Evolutionary conservation across 169 alveolate genomes (phyloP).

Genomic region (Cystoisospora suis): DNA sequence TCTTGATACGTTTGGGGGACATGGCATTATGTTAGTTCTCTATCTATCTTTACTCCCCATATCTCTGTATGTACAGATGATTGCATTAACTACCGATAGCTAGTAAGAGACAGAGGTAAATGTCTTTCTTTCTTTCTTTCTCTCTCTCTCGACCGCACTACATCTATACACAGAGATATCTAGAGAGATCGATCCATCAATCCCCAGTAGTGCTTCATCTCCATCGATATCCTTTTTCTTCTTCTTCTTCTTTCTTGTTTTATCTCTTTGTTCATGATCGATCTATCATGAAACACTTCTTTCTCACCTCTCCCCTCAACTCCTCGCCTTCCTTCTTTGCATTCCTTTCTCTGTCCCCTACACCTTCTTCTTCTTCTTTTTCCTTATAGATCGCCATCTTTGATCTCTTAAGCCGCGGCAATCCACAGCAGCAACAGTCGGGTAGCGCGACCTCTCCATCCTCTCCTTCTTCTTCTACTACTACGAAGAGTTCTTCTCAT

Average conservation of each 20-base stretch:
- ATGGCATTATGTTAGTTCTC: too few relatives aligned
- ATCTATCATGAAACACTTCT: not conserved
- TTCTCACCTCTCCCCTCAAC: not conserved
- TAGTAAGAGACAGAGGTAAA: not conserved
- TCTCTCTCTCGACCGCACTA: not conserved
- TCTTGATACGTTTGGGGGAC: too few relatives aligned
- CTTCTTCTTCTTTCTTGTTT: not conserved
- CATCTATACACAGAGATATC: not conserved
- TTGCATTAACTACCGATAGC: too few relatives aligned
- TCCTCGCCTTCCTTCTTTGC: not conserved
- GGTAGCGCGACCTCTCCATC: not conserved
- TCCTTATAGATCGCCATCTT: not conserved
- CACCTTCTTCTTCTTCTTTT: not conserved
- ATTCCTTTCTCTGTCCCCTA: not conserved
- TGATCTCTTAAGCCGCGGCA: conserved; percentile 11
- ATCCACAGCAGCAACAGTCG: too few relatives aligned
- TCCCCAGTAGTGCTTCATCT: not conserved
- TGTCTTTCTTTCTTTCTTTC: not conserved
- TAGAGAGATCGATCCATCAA: not conserved
- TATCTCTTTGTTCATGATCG: not conserved
- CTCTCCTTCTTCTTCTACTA: not conserved
- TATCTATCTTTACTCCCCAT: too few relatives aligned
- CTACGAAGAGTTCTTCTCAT: not conserved
- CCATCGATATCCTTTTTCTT: not conserved
- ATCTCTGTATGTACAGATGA: too few relatives aligned